Base-by-base conservation (phyloP, 176 grass and related monocot genomes). In the Raddia distichophylla region DNA sequence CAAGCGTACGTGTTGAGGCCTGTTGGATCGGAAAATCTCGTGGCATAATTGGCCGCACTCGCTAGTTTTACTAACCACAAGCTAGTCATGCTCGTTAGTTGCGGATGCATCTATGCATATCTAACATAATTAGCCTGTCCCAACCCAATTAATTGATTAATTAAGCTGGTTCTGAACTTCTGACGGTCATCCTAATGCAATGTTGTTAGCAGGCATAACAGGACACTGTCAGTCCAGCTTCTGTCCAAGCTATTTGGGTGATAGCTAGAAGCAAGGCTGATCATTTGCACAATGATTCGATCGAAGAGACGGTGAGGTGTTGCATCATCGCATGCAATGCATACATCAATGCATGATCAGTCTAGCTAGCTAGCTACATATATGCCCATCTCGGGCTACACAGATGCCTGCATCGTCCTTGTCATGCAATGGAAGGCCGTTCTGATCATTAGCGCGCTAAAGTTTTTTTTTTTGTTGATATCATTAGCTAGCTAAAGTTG, bases 21-120 rank as follows among this genome's bases (percentile, higher is more conserved):
- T 69, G 18, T 50, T 61, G 64, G 70, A 67, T 12, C 7, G 9
- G 69, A 48, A 50, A 80, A 86, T 86, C 69, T 80, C 7, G 13
- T 69, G 1, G 27, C 27, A 74, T 80, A 67, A 50, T 80, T 86
- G 42, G 59, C 42, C 15, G 68, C 76, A 33, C n/a, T 18, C 2
- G 22, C 34, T 27, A 40, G 37, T 5, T 40, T 5, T 40, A 40
- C 37, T 40, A 40, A 40, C 37, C 37, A 40, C 14, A 62, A 46
- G 34, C 48, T 59, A 18, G 19, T 27, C 27, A 27, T 27, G 27
- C 19, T 17, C 34, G 20, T n/a, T 42, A 16, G 52, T 11, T 53
- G 52, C 72, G 48, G 48, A 65, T 45, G 47, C 45, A 77, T 51
- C 27, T 3, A 13, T 40, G 37, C 49, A 51, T 22, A 46, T 45